Base-by-base conservation (phyloP, 2,329 filamentous ascomycete species). In the Aspergillus pseudotamarii region DNA sequence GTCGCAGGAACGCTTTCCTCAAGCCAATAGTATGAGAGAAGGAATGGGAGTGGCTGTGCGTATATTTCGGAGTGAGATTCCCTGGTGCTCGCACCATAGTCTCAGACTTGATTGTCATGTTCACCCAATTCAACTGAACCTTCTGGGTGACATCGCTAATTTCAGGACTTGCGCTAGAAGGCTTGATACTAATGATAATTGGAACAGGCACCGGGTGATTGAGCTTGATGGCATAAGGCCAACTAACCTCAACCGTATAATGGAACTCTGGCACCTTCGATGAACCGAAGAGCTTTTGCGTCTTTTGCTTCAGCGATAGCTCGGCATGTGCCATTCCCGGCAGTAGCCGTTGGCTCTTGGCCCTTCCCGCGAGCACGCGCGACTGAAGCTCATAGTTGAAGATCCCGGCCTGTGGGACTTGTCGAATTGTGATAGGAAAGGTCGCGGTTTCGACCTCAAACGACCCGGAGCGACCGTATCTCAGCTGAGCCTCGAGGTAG, bases 301-400 rank as follows among this genome's bases (percentile, higher is more conserved):
- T 69, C 59, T 72, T 78, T 54, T 79, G 75, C 12, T 69, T 73
- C 32, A 80, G 68, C 0, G 72, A 70, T 19, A 80, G 58, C 3
- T 75, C 69, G 0, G 57, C 69, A 4, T 71, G 32, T 23, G 73
- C 69, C 69, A 73, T 73, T 0, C 73, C 76, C 0, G 78, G 76
- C 0, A 76, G 30, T 0, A 81, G 66, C 4, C 72, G 73, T 11
- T 74, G 68, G 1, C 68, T 72, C 41, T 64, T 1, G 69, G 76
- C 10, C 68, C 54, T 58, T 10, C 28, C 10, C 21, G 45, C 28
- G 19, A 50, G 34, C 36, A 21, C 43, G 4, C 14, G 8, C 53
- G 32, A 41, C 26, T 58, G 58, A 2, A 68, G 41, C 1, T 59
- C 26, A 30, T 60, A 43, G n/a, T 28, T 28, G 16, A 30, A 36